Evolutionary conservation across 2,329 filamentous ascomycete species (phyloP), one percentile per base, ranked within the genome.

Genomic region (Didymella glomerata): DNA sequence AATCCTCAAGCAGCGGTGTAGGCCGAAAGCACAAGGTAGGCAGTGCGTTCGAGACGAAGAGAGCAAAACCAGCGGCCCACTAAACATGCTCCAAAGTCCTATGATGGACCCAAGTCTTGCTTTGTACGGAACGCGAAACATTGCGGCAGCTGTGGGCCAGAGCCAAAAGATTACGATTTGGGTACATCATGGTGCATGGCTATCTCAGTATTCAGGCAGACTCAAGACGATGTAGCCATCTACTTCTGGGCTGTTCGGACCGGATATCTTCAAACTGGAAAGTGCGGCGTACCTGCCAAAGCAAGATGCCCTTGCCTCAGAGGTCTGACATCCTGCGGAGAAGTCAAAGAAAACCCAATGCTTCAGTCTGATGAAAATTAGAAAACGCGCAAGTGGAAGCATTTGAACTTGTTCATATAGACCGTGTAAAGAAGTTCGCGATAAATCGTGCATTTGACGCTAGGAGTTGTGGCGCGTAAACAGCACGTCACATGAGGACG

Each of bases 401-500:
- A 22, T 4, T 18, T 13, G 5, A 10, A 50, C n/a, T 44, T 24
- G 18, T 38, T 38, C 16, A 34, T 9, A 24, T 20, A 14, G 18
- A 34, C 3, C 27, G 22, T 24, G n/a, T 27, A 2, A 45, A 16
- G 28, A 46, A 44, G 28, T 20, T 27, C 6, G 30, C 11, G 5
- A 45, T 45, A 24, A 45, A 38, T 49, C 30, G 18, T 45, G 30
- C 30, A 40, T 40, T 27, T 20, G 41, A 20, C 24, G 11, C 46
- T 51, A 50, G 48, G 30, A 30, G 10, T 18, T 11, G 18, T 50
- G 47, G 56, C 54, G 54, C 28, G 48, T 48, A 28, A 18, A 48
- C 42, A 44, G 40, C 27, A 46, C 28, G 48, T 57, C 54, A 57
- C 54, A 57, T 57, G 54, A 52, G 50, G n/a, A 27, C 50, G 56